Evolutionary conservation across 2,329 filamentous ascomycete genomes (phyloP), one percentile per base, ranked within the genome.

Genomic region (Ophiosphaerella korrae): DNA sequence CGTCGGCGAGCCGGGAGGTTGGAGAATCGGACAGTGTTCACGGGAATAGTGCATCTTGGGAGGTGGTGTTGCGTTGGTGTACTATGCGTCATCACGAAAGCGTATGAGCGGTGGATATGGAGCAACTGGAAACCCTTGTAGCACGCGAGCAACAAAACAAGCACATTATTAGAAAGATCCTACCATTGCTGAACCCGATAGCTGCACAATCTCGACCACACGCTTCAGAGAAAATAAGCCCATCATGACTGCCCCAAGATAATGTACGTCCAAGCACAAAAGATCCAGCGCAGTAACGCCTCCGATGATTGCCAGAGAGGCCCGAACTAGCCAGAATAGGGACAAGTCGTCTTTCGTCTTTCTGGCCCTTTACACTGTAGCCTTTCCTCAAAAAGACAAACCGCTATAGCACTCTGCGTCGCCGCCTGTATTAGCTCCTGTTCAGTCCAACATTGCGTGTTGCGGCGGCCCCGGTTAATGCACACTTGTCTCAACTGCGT

Each of bases 401-500:
- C 60, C 49, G 53, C 59, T 54, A 60, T 63, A 57, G 59, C 56
- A 63, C 64, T 66, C 57, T 53, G 54, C 45, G 55, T 44, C 54
- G 56, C 64, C 65, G 65, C 64, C 65, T 63, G 61, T 56, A 56
- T 63, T 64, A 66, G 57, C 11, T 63, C 50, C 64, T 65, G 65
- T 53, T 63, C 57, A 60, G 53, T 56, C 58, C 60, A 64, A 66
- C 62, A 64, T 62, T 18, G 55, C 52, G 60, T 54, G 58, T 57
- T 66, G 62, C 53, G 57, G 58, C 63, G 66, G 64, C 50, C 55
- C 57, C 55, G 48, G 55, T 49, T 53, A 53, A 50, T 49, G 53
- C 45, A 52, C 55, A 58, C 44, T 50, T 53, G 41, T 47, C 48
- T 42, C 76, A 75, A 74, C 82, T 88, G 40, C 53, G 42, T 58